Percentiles rank a stretch among this genome's conserved stretches.
phyloP scores from a whole-genome alignment of 2,329 filamentous ascomycete species.

The Penicillium glabrum region DNA sequence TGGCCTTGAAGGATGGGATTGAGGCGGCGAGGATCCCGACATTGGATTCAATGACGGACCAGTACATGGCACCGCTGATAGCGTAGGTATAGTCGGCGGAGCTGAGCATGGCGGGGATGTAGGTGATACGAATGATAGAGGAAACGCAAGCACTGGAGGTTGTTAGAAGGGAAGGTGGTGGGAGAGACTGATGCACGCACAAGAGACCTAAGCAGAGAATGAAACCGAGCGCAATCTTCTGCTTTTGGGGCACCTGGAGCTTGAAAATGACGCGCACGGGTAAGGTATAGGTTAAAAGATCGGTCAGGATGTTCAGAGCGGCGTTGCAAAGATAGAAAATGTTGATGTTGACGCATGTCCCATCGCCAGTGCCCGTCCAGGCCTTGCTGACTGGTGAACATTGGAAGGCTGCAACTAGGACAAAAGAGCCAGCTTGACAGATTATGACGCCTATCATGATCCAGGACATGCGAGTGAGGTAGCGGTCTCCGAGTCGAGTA shows the following conservation, averaged over 20 bases:
- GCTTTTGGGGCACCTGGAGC: constrained; percentile 49
- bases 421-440: constrained; percentile 43
- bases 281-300: constrained; percentile 56
- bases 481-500: constrained; percentile 43
- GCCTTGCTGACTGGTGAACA: constrained; percentile 42
- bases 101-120: constrained; percentile 44
- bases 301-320: constrained; percentile 60
- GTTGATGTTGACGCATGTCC: constrained; percentile 51
- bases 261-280: constrained; percentile 51
- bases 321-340: constrained; percentile 55
- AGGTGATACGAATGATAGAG: constrained; percentile 49
- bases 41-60: constrained; percentile 46
- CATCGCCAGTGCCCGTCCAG: constrained; percentile 36
- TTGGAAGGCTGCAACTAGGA: constrained; percentile 47
- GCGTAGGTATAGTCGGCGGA: constrained; percentile 37
- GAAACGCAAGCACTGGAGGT: constrained; percentile 46
- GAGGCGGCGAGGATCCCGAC: constrained; percentile 45
- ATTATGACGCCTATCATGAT: constrained; percentile 43
- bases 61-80: constrained; percentile 46
- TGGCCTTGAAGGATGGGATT: constrained; percentile 43
- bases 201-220: constrained; percentile 55
- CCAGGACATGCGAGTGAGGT: constrained; percentile 36
- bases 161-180: neutral
- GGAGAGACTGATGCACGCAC: constrained; percentile 7
- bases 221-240: constrained; percentile 47